Percentiles rank a stretch among this genome's conserved stretches.
phyloP scores from a whole-genome alignment of 495 filamentous ascomycete species.

The Symbiotaphrina buchneri region DNA sequence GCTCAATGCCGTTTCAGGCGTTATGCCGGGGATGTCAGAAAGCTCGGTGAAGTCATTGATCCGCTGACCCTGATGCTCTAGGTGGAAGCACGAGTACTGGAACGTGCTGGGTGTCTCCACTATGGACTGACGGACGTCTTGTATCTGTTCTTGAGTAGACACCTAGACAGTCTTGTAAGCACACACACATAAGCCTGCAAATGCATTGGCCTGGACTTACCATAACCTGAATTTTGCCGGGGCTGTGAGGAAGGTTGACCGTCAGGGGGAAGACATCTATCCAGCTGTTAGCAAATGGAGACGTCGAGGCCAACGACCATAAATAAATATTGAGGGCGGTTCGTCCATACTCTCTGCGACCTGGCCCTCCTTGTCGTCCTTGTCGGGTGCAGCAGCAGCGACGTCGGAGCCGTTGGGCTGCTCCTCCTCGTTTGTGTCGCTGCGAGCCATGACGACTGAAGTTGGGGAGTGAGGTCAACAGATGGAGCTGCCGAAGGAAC shows the following conservation, averaged over 20 bases:
- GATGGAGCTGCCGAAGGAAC: too few relatives aligned
- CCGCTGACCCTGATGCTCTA: slow-evolving; percentile 62
- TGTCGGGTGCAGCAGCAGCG: too few relatives aligned
- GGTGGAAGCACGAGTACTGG: slow-evolving; percentile 97
- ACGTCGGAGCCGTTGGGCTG: too few relatives aligned
- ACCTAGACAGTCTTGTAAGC: slow-evolving; percentile 29
- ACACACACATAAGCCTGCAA: background rate
- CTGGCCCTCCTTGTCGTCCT: too few relatives aligned
- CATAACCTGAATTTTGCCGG: slow-evolving; percentile 63
- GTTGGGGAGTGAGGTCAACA: too few relatives aligned
- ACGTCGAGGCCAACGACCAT: background rate
- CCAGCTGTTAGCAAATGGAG: background rate
- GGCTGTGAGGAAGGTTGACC: slow-evolving; percentile 63
- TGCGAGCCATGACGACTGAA: too few relatives aligned
- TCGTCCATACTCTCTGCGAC: background rate
- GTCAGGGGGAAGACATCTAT: slow-evolving; percentile 55
- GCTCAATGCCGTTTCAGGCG: slow-evolving; percentile 46
- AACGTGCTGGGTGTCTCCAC: slow-evolving; percentile 83
- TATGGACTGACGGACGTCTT: slow-evolving; percentile 92
- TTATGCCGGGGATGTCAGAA: slow-evolving; percentile 68
- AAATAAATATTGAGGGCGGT: background rate
- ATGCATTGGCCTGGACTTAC: slow-evolving; percentile 20
- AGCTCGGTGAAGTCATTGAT: slow-evolving; percentile 93
- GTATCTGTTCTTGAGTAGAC: slow-evolving; percentile 81
- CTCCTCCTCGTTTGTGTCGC: too few relatives aligned